These are phyloP conservation scores for Xylaria bambusicola DNA, from an alignment of 495 filamentous ascomycete species.

Conservation along the genomic window DNA sequence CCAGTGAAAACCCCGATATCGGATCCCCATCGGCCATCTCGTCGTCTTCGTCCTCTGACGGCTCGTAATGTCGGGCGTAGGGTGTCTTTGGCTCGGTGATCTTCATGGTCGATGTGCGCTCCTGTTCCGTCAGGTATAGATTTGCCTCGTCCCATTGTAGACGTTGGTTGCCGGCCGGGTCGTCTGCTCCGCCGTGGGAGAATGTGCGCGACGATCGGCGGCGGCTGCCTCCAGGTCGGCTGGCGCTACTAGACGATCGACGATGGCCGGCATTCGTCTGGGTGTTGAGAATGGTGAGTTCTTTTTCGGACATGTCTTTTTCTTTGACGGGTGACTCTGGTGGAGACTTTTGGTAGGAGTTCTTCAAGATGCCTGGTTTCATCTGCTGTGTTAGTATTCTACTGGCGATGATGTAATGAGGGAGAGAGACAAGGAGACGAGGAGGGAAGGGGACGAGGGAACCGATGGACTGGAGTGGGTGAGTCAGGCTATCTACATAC, in stretches of 20 bases:
- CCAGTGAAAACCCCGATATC: constrained; percentile 89
- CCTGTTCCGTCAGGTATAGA: constrained; percentile 91
- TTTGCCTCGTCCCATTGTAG: constrained; percentile 99
- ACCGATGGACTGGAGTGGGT: no score
- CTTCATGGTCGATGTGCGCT: constrained; percentile 95
- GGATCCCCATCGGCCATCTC: constrained; percentile 76
- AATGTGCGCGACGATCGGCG: constrained; percentile 63
- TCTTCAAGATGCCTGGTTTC: constrained; percentile 86
- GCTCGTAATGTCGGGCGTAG: constrained; percentile 88
- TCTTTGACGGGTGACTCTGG: constrained; percentile 47
- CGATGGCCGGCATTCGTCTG: constrained; percentile 90
- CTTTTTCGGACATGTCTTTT: constrained; percentile 65
- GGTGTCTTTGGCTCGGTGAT: constrained; percentile 98
- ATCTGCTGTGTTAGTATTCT: constrained; percentile 18
- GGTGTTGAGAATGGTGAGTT: constrained; percentile 90
- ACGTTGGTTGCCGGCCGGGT: constrained; percentile 57
- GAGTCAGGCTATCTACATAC: no score
- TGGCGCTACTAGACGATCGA: constrained; percentile 72
- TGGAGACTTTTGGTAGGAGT: constrained; percentile 67
- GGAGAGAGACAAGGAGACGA: constrained; percentile 24
- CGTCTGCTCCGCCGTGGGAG: constrained; percentile 41
- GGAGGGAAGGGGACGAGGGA: no score
- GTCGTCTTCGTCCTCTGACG: constrained; percentile 75
- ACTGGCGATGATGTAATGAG: not conserved
- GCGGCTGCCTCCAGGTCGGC: constrained; percentile 61